A percentile compares a stretch with the other conserved stretches of the same genome.
Conservation (phyloP, 352 stramenopile species). For the Phytophthora kernoviae region DNA sequence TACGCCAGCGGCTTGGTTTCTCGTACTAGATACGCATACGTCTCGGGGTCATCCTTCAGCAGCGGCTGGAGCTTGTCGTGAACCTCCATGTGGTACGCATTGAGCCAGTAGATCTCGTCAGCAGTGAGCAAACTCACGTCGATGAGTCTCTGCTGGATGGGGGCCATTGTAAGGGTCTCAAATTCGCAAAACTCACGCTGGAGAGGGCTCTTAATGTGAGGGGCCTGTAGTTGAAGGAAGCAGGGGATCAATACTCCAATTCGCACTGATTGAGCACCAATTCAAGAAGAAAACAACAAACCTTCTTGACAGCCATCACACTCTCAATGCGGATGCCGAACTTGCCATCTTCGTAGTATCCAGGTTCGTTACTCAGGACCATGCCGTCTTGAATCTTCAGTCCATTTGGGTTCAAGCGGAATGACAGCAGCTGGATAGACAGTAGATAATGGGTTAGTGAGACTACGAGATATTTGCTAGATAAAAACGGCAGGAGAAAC, state of each 20-base stretch:
- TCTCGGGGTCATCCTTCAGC: conserved; percentile 65
- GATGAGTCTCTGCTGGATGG: conserved; percentile 98
- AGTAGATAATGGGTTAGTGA: conserved; percentile 3
- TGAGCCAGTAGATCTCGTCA: conserved; percentile 95
- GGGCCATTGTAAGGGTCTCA: conserved; percentile 97
- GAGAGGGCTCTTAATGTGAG: conserved; percentile 66
- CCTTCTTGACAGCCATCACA: conserved; percentile 94
- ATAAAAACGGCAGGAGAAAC: not conserved
- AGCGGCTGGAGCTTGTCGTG: conserved; percentile 92
- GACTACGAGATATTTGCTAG: not conserved
- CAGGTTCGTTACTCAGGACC: conserved; percentile 98
- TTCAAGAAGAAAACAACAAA: conserved; percentile 23
- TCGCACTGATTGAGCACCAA: not conserved
- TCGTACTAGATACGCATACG: conserved; percentile 75
- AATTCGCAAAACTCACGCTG: conserved; percentile 95
- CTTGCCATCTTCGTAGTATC: conserved; percentile 97
- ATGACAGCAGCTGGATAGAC: conserved; percentile 67
- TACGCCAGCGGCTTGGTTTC: conserved; percentile 68
- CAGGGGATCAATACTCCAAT: conserved; percentile 5
- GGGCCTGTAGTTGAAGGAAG: conserved; percentile 25
- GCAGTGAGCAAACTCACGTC: conserved; percentile 90
- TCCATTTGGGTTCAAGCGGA: conserved; percentile 81
- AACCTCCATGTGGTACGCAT: conserved; percentile 93
- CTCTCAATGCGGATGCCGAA: conserved; percentile 99
- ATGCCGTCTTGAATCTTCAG: conserved; percentile 93